These are phyloP conservation scores for Gentiana macrophylla DNA, from an alignment of 257 asterid species.

Conservation along the genomic window DNA sequence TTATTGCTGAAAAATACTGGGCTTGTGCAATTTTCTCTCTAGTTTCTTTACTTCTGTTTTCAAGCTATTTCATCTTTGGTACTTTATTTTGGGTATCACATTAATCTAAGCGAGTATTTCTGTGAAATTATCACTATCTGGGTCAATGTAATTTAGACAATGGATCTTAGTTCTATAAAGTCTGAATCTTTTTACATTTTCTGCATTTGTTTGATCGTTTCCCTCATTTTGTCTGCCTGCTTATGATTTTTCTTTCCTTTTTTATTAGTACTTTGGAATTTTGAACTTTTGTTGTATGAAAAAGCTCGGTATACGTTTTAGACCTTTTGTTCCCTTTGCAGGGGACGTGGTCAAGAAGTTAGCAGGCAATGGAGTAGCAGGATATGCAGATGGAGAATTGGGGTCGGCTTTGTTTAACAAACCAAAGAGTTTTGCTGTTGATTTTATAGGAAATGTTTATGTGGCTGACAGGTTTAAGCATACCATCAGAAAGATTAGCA, in stretches of 20 bases:
- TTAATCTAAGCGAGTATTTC: constrained; percentile 7
- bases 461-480: constrained; percentile 57
- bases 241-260: not conserved
- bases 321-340: constrained; percentile 10
- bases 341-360: constrained; percentile 39
- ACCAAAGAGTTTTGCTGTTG: constrained; percentile 68
- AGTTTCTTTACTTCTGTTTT: no score
- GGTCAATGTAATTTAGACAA: not conserved
- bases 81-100: no score
- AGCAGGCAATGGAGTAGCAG: constrained; percentile 41
- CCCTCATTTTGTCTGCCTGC: no score
- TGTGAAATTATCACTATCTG: not conserved
- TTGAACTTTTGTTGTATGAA: not conserved
- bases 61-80: no score
- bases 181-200: no score
- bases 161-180: not conserved
- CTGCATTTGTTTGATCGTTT: no score
- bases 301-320: no score
- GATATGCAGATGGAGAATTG: constrained; percentile 61
- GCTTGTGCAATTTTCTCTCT: no score
- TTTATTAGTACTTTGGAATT: not conserved
- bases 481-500: constrained; percentile 62
- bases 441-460: constrained; percentile 61
- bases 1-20: no score
- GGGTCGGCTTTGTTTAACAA: constrained; percentile 45